These are phyloP conservation scores for Aspergillus jensenii DNA, from an alignment of 2,329 filamentous ascomycete genomes.

Conservation along the genomic window DNA sequence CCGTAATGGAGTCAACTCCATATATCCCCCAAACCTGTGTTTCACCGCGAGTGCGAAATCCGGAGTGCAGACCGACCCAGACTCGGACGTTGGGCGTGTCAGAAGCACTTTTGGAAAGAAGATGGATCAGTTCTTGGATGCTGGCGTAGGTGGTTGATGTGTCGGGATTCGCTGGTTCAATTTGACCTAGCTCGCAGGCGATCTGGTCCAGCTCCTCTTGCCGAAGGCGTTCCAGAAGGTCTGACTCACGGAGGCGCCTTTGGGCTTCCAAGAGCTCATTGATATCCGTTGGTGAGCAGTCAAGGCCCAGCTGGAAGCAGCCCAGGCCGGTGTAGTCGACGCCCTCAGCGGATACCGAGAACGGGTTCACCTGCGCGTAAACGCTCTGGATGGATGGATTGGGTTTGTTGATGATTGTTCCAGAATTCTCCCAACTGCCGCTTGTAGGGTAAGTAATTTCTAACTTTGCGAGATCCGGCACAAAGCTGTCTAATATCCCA, in stretches of 20 bases:
- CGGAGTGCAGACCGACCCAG: conserved; percentile 23
- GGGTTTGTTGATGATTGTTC: neutral
- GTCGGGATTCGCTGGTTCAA: neutral
- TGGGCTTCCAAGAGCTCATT: conserved; percentile 22
- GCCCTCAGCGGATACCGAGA: conserved; percentile 21
- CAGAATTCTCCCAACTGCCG: neutral
- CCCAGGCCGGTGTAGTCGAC: conserved; percentile 24
- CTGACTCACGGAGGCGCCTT: conserved; percentile 22
- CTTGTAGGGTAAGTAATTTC: neutral
- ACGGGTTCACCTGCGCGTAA: conserved; percentile 14
- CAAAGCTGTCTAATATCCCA: conserved; percentile 5
- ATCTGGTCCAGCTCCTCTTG: conserved; percentile 18
- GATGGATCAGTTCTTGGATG: conserved; percentile 8
- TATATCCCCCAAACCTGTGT: conserved; percentile 22
- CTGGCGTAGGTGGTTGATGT: neutral
- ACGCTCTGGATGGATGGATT: neutral
- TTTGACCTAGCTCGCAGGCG: conserved; percentile 15
- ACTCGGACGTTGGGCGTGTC: conserved; percentile 11
- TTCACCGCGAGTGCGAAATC: conserved; percentile 20
- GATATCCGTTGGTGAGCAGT: conserved; percentile 23
- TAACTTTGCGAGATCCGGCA: conserved; percentile 3
- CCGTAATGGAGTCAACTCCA: conserved; percentile 14
- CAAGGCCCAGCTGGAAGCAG: conserved; percentile 30
- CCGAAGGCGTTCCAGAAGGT: conserved; percentile 19
- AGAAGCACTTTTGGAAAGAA: conserved; percentile 2